phyloP scores from a whole-genome alignment of 345 rosid species.

The Acer campestre region DNA sequence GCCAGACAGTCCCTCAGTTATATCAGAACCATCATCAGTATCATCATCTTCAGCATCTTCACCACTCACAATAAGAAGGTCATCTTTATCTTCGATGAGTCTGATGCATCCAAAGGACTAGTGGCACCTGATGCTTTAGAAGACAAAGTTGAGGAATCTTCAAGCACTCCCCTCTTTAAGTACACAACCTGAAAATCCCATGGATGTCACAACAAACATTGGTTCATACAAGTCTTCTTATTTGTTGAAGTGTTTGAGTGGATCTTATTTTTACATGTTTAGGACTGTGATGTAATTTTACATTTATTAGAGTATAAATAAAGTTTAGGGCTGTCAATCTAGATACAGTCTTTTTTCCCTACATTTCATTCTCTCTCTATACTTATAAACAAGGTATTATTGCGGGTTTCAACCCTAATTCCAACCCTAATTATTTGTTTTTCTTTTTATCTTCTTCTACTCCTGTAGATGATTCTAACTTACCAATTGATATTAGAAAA shows the following conservation, averaged over 20 bases:
- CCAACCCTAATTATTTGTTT: no score
- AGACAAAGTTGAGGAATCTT: conserved; percentile 47
- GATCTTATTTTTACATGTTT: background rate
- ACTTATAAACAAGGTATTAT: background rate
- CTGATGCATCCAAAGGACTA: conserved; percentile 45
- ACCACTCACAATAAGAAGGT: conserved; percentile 50
- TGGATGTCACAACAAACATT: conserved; percentile 18
- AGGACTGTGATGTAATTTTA: background rate
- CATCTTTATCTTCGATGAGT: conserved; percentile 58
- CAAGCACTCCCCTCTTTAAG: conserved; percentile 56
- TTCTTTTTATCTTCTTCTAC: no score
- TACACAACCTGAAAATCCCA: conserved; percentile 71
- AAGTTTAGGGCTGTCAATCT: background rate
- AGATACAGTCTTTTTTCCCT: background rate
- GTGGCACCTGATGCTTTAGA: conserved; percentile 43
- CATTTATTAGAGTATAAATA: background rate
- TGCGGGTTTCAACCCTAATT: no score
- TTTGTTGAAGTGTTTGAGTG: background rate
- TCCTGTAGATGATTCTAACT: background rate
- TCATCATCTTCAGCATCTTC: conserved; percentile 67
- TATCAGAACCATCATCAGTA: conserved; percentile 69
- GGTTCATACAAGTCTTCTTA: background rate
- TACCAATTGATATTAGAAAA: background rate
- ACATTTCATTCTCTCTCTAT: background rate
- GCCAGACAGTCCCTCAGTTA: conserved; percentile 70